Conservation (phyloP, 1,139 yeast genomes). For the Magnusiomyces suaveolens region DNA sequence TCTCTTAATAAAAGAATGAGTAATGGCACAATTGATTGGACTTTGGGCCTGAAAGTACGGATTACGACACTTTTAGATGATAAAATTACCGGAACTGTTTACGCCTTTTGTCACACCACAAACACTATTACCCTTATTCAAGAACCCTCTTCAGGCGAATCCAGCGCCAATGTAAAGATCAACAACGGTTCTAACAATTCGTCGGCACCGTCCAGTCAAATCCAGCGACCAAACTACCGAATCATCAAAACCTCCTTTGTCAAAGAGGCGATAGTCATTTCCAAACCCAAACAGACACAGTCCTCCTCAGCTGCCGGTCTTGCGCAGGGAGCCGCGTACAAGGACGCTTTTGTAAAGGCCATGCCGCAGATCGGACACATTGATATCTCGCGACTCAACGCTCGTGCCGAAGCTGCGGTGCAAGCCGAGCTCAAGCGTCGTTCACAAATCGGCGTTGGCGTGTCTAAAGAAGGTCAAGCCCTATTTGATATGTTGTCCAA, state of each 20-base stretch:
- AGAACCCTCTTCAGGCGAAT: conserved; percentile 14
- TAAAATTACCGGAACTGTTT: conserved; percentile 49
- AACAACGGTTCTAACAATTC: conserved; percentile 3
- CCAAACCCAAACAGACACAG: conserved; percentile 26
- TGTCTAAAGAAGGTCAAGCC: conserved; percentile 40
- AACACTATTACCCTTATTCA: conserved; percentile 34
- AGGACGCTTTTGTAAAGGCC: conserved; percentile 20
- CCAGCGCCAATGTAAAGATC: neutral
- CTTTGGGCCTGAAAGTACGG: conserved; percentile 39
- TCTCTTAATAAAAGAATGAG: conserved; percentile 4
- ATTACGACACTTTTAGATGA: conserved; percentile 53
- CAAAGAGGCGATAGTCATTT: conserved; percentile 42
- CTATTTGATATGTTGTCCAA: conserved; percentile 43
- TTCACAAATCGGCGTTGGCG: conserved; percentile 33
- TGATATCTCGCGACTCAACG: conserved; percentile 23
- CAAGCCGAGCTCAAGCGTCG: conserved; percentile 20
- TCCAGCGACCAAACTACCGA: conserved; percentile 35
- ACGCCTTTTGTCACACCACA: conserved; percentile 45
- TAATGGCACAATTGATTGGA: conserved; percentile 12
- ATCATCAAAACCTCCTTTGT: conserved; percentile 52
- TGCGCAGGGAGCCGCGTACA: conserved; percentile 11
- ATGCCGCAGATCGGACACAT: conserved; percentile 27
- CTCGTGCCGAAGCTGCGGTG: conserved; percentile 21
- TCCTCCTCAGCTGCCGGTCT: conserved; percentile 11
- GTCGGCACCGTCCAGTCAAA: neutral